phyloP scores from a whole-genome alignment of 2,329 filamentous ascomycete species.

The Diaporthe batatas region DNA sequence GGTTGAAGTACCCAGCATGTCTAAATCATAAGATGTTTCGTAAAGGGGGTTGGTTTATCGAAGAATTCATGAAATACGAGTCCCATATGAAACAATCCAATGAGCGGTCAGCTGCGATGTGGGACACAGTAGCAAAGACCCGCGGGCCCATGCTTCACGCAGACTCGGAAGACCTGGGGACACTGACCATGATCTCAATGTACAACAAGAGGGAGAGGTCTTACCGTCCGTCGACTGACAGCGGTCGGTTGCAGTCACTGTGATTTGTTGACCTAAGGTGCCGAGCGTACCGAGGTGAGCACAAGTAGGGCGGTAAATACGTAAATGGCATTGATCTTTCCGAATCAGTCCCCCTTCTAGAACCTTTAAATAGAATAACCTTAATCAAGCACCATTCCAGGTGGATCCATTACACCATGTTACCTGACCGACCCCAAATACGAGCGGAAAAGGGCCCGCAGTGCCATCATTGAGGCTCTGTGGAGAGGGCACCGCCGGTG shows the following conservation, averaged over 20 bases:
- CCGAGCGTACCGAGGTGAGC: not conserved
- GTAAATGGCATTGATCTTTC: not conserved
- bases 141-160: too few species aligned
- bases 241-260: too few species aligned
- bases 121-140: not conserved
- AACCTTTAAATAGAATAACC: constrained; percentile 10
- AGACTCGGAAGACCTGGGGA: too few species aligned
- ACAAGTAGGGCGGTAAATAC: not conserved
- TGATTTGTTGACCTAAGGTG: not conserved
- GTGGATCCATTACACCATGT: constrained; percentile 5
- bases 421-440: not conserved
- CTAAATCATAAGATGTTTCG: too few species aligned
- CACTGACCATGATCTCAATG: not conserved
- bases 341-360: not conserved
- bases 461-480: constrained; percentile 10
- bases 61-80: not conserved
- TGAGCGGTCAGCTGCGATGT: not conserved
- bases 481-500: constrained; percentile 8
- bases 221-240: not conserved
- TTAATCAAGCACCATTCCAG: constrained; percentile 14
- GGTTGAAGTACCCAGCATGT: not conserved
- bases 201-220: not conserved
- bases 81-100: not conserved
- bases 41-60: not conserved
- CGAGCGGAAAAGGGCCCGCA: constrained; percentile 6